Percentiles rank a stretch among this genome's conserved stretches.
Conservation (phyloP, 768 basidiomycete genomes). For the Nidula microcarpa region DNA sequence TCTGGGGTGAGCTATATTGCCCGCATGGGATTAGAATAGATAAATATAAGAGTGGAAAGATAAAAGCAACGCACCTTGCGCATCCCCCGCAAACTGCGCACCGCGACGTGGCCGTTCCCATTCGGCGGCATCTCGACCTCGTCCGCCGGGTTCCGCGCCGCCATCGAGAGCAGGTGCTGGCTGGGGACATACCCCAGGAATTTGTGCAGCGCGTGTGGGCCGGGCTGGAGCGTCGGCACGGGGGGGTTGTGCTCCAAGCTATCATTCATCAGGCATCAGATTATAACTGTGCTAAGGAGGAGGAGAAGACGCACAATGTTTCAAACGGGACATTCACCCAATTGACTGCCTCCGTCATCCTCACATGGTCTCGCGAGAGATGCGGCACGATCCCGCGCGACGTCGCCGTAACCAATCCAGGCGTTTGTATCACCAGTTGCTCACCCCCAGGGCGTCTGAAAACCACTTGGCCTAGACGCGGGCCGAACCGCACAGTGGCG, state of each 20-base stretch:
- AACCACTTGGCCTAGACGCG: constrained; percentile 29
- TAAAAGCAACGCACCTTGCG: constrained; percentile 49
- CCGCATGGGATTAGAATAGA: not conserved
- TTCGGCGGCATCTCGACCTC: constrained; percentile 71
- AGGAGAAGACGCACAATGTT: constrained; percentile 61
- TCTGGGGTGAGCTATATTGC: constrained; percentile 44
- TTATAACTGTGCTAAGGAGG: not conserved
- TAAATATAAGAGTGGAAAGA: not conserved
- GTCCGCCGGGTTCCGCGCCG: constrained; percentile 65
- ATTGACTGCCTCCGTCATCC: constrained; percentile 41
- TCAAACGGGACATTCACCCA: constrained; percentile 78
- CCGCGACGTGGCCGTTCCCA: constrained; percentile 52
- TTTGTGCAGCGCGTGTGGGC: constrained; percentile 53
- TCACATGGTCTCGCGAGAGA: constrained; percentile 61
- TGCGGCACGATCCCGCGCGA: constrained; percentile 77
- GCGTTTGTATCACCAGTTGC: constrained; percentile 44
- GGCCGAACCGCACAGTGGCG: constrained; percentile 20
- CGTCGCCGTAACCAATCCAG: constrained; percentile 57
- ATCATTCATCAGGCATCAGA: not conserved
- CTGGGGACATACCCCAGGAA: constrained; percentile 55
- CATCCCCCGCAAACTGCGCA: constrained; percentile 63
- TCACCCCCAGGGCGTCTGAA: constrained; percentile 24
- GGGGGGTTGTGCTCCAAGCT: constrained; percentile 69
- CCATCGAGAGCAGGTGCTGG: constrained; percentile 53
- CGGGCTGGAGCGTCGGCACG: constrained; percentile 55